A percentile compares a stretch with the other conserved stretches of the same genome.
These are phyloP conservation scores for Pythium myriotylum DNA, from an alignment of 352 stramenopile genomes.

Conservation along the genomic window DNA sequence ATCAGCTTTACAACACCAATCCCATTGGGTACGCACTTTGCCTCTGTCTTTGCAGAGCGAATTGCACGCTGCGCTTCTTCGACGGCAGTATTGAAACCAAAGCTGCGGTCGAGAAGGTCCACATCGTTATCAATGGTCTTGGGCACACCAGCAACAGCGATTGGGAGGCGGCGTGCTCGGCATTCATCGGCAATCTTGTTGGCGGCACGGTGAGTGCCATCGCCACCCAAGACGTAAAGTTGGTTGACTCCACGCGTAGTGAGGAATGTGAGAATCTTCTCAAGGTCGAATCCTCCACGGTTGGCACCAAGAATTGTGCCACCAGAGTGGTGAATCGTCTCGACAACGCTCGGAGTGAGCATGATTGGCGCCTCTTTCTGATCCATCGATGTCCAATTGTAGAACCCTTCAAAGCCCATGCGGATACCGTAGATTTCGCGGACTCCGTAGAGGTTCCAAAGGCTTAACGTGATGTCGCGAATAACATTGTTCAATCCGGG, in stretches of 20 bases:
- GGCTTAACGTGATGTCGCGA: slow-evolving; percentile 93
- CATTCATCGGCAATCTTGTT: slow-evolving; percentile 90
- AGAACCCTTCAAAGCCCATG: slow-evolving; percentile 83
- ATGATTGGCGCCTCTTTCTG: slow-evolving; percentile 79
- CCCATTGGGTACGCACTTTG: slow-evolving; percentile 96
- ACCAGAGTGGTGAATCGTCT: slow-evolving; percentile 88
- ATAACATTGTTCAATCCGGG: slow-evolving; percentile 99
- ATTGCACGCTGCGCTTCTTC: slow-evolving; percentile 96
- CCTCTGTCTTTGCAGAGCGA: slow-evolving; percentile 90
- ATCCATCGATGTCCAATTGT: slow-evolving; percentile 81
- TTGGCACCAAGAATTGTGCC: slow-evolving; percentile 95
- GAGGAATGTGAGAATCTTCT: slow-evolving; percentile 97
- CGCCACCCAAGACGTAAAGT: slow-evolving; percentile 97
- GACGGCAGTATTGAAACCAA: slow-evolving; percentile 97
- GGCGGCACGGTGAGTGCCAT: slow-evolving; percentile 97
- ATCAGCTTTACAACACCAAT: slow-evolving; percentile 99
- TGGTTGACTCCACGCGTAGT: slow-evolving; percentile 90
- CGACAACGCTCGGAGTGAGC: slow-evolving; percentile 71
- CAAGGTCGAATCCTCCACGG: slow-evolving; percentile 95
- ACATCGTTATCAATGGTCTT: slow-evolving; percentile 99
- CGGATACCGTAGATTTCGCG: slow-evolving; percentile 83
- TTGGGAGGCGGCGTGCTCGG: slow-evolving; percentile 77
- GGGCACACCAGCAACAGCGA: slow-evolving; percentile 95
- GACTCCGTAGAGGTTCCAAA: slow-evolving; percentile 89
- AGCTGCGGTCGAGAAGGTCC: slow-evolving; percentile 97